phyloP scores from a whole-genome alignment of 257 asterid species.

The Plantago ovata region DNA sequence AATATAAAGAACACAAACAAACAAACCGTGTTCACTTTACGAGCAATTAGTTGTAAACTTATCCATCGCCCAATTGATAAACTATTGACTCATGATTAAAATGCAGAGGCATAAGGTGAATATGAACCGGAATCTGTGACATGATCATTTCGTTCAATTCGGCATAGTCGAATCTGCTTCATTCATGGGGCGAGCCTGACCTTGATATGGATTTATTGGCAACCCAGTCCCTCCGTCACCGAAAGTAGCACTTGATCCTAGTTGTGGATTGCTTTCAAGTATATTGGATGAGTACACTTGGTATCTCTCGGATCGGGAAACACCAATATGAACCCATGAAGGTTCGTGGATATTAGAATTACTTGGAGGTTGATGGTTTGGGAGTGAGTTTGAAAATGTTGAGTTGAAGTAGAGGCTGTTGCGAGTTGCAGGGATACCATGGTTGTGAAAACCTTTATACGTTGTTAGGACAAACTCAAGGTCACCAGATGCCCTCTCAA shows the following conservation, averaged over 20 bases:
- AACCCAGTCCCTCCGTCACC: conserved; percentile 51
- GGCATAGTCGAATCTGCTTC: no score
- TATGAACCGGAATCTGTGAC: no score
- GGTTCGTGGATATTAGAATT: conserved; percentile 38
- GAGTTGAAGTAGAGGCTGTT: conserved; percentile 53
- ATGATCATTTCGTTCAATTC: no score
- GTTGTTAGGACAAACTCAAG: conserved; percentile 77
- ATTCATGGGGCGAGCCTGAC: conserved; percentile 21
- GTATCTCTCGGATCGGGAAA: no score
- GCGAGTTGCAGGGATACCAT: conserved; percentile 79
- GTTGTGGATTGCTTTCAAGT: no score
- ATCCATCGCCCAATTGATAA: no score
- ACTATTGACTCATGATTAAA: no score
- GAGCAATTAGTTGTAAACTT: no score
- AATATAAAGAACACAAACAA: no score
- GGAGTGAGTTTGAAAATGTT: conserved; percentile 17
- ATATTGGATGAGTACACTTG: no score
- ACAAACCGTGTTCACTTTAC: no score
- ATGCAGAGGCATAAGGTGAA: no score
- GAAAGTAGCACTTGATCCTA: conserved; percentile 40
- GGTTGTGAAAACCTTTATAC: conserved; percentile 91
- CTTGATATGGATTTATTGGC: conserved; percentile 40
- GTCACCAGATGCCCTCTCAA: conserved; percentile 87
- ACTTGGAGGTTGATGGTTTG: conserved; percentile 31
- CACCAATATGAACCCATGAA: conserved; percentile 41